Evolutionary conservation across 768 basidiomycete species (phyloP), one percentile per base, ranked within the genome.

Genomic region (Sistotremastrum niveocremeum): DNA sequence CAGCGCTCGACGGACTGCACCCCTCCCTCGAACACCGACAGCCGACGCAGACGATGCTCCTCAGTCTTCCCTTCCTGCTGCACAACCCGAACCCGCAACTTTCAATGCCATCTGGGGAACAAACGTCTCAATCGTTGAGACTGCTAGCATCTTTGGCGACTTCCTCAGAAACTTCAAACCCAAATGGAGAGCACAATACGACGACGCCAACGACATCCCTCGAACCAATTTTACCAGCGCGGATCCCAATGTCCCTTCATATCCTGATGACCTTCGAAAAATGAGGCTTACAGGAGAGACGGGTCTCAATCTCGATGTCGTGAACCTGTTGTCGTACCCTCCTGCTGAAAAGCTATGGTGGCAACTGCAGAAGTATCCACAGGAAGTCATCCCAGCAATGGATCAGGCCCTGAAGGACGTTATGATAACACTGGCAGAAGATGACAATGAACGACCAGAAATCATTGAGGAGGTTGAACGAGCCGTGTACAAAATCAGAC

Each of bases 101-200:
- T 84, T 89, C 43, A 74, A 86, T 46, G 90, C 89, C 28, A 88
- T 99, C 50, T 99, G 95, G 94, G 95, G 95, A 32, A 99, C 95
- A 0, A 93, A 88, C 2, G 91, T 99, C 55, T 85, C 87, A 52
- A 72, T 99, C 30, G 73, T 79, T 3, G 85, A 94, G 60, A 84
- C 86, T 8, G 95, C 97, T 86, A 82, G 80, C 55, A 63, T 82
- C 12, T 98, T 97, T 67, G 76, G 79, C 44, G 80, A 84, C 35
- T 97, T 97, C 61, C 65, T 99, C 46, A 79, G 76, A 41, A 84
- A 88, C 0, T 99, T 97, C 74, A 97, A 95, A 58, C 77, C 78
- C 40, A 95, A 93, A 60, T 93, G 94, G 52, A 79, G 91, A 20
- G 65, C 76, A 33, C 68, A 71, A 0, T 70, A 85, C 49, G 86